Evolutionary conservation across 306 rosid species (phyloP).

Genomic region (Alnus rubra): DNA sequence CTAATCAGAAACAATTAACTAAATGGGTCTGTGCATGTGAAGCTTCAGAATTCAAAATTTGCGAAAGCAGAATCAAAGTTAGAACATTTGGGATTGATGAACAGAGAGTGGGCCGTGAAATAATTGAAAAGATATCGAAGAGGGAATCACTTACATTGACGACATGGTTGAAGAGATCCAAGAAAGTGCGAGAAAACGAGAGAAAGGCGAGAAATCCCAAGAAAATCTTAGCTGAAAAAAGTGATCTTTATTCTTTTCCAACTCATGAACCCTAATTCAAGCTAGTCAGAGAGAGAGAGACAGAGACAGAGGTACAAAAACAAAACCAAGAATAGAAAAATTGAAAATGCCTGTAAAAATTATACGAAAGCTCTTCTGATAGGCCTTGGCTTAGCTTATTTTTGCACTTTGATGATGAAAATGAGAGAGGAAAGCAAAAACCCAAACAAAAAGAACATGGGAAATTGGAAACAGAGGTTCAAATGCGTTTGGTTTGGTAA

Average conservation of each 20-base stretch:
- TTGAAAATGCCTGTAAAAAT: neutral
- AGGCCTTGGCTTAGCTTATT: neutral
- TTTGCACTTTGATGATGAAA: neutral
- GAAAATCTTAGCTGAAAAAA: constrained; percentile 21
- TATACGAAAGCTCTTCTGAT: neutral
- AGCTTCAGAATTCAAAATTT: constrained; percentile 3
- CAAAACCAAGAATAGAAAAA: neutral
- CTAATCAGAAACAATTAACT: constrained; percentile 16
- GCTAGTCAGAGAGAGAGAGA: constrained; percentile 17
- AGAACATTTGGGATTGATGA: constrained; percentile 1
- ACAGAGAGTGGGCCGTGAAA: constrained; percentile 1
- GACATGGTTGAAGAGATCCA: constrained; percentile 8
- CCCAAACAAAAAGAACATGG: neutral
- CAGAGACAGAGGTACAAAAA: neutral
- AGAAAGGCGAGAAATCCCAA: constrained; percentile 11
- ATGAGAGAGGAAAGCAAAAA: neutral
- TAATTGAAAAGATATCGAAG: constrained; percentile 19
- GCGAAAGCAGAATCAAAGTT: neutral
- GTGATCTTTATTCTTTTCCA: constrained; percentile 8
- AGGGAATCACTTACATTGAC: constrained; percentile 40
- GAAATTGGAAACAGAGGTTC: neutral
- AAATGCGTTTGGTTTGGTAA: neutral
- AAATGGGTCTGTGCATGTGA: constrained; percentile 14
- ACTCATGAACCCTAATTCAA: constrained; percentile 31
- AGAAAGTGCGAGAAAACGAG: constrained; percentile 21